Conservation (phyloP, 2,329 filamentous ascomycete genomes). For the Talaromyces sp. region DNA sequence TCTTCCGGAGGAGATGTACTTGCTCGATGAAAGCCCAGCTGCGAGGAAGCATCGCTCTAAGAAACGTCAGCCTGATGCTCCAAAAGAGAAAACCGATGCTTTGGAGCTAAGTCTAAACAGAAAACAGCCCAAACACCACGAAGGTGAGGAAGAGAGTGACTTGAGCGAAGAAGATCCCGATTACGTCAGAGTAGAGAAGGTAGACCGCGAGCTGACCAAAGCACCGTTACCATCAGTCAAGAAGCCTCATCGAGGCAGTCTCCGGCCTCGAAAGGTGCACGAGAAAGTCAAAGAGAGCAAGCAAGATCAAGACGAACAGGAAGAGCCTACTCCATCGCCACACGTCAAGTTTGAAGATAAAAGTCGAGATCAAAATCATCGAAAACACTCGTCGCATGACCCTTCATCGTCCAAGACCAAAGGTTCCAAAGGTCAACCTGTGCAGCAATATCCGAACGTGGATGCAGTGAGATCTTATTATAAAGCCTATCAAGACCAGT, state of each 20-base stretch:
- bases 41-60: neutral
- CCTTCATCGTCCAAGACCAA: neutral
- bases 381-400: neutral
- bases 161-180: slow-evolving; percentile 7
- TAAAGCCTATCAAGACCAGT: neutral
- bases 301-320: neutral
- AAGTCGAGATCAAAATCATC: neutral
- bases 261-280: slow-evolving; percentile 9
- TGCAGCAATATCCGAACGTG: neutral
- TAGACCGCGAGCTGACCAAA: neutral
- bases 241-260: slow-evolving; percentile 9
- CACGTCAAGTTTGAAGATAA: slow-evolving; percentile 13
- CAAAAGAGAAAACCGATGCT: neutral
- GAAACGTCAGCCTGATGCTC: neutral
- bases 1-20: neutral
- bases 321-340: neutral
- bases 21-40: neutral
- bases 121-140: neutral
- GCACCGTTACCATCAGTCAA: neutral
- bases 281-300: neutral
- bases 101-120: neutral
- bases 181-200: slow-evolving; percentile 2
- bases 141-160: neutral
- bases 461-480: neutral
- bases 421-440: neutral